Evolutionary conservation across 257 asterid genomes (phyloP).

Genomic region (Solanum dulcamara): DNA sequence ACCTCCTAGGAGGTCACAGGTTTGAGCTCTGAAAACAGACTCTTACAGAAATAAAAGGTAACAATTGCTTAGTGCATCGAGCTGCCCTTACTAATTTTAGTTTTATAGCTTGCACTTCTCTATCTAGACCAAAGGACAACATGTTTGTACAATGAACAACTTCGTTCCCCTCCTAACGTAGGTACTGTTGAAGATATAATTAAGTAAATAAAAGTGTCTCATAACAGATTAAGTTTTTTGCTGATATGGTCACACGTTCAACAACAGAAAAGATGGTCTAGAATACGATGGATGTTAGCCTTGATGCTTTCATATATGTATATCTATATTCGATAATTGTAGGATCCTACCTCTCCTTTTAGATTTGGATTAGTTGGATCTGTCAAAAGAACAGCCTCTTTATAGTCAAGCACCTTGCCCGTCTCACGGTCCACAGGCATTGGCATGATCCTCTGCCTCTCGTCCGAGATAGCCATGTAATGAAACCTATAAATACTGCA

Average conservation of each 20-base stretch:
- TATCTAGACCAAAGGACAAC: neutral
- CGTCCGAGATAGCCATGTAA: constrained; percentile 80
- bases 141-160: neutral
- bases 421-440: constrained; percentile 38
- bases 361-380: constrained; percentile 47
- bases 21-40: neutral
- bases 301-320: neutral
- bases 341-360: constrained; percentile 54
- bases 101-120: too few relatives aligned
- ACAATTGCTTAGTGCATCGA: too few relatives aligned
- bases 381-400: constrained; percentile 76
- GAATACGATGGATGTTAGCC: neutral
- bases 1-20: neutral
- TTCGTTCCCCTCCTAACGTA: neutral
- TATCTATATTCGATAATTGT: neutral
- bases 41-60: neutral
- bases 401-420: constrained; percentile 55
- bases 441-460: constrained; percentile 78
- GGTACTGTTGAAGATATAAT: neutral
- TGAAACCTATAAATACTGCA: constrained; percentile 37
- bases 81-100: too few relatives aligned
- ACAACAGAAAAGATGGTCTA: neutral
- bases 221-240: neutral
- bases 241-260: neutral
- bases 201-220: neutral